phyloP scores from a whole-genome alignment of 2,329 filamentous ascomycete genomes.

The Fusarium sp. region DNA sequence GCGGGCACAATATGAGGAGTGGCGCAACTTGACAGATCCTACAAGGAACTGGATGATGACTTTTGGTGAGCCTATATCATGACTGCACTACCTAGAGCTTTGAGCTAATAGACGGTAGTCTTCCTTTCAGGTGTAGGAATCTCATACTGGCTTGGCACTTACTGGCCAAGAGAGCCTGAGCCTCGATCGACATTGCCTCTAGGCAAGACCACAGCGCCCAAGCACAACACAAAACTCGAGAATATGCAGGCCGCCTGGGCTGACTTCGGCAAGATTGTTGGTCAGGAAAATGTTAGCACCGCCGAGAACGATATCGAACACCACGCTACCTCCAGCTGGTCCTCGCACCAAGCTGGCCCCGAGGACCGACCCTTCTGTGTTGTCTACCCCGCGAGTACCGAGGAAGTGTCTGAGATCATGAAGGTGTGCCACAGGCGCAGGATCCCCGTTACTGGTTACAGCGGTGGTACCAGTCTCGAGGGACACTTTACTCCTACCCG shows the following conservation, averaged over 20 bases:
- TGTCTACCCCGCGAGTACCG: slow-evolving; percentile 80
- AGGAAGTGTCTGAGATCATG: slow-evolving; percentile 88
- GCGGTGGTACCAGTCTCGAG: slow-evolving; percentile 88
- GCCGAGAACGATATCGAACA: slow-evolving; percentile 63
- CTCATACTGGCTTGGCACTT: slow-evolving; percentile 70
- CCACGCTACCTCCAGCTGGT: slow-evolving; percentile 73
- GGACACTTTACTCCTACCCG: slow-evolving; percentile 87
- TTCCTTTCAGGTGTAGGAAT: slow-evolving; percentile 63
- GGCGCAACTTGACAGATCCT: slow-evolving; percentile 55
- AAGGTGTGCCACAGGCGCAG: slow-evolving; percentile 83
- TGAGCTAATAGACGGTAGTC: slow-evolving; percentile 53
- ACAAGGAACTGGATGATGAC: slow-evolving; percentile 64
- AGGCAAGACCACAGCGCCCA: slow-evolving; percentile 60
- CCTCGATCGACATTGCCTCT: slow-evolving; percentile 71
- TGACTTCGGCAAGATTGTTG: slow-evolving; percentile 74
- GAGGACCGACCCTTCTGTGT: slow-evolving; percentile 73
- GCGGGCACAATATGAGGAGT: slow-evolving; percentile 61
- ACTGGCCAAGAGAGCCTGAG: slow-evolving; percentile 62
- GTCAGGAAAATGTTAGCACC: slow-evolving; percentile 74
- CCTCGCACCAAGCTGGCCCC: slow-evolving; percentile 64
- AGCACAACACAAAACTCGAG: slow-evolving; percentile 68
- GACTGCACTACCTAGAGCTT: background rate
- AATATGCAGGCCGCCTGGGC: slow-evolving; percentile 77
- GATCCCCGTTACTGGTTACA: slow-evolving; percentile 89
- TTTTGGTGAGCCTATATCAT: slow-evolving; percentile 59